Base-by-base conservation (phyloP, 176 grass and related monocot genomes). In the Metroxylon sagu region DNA sequence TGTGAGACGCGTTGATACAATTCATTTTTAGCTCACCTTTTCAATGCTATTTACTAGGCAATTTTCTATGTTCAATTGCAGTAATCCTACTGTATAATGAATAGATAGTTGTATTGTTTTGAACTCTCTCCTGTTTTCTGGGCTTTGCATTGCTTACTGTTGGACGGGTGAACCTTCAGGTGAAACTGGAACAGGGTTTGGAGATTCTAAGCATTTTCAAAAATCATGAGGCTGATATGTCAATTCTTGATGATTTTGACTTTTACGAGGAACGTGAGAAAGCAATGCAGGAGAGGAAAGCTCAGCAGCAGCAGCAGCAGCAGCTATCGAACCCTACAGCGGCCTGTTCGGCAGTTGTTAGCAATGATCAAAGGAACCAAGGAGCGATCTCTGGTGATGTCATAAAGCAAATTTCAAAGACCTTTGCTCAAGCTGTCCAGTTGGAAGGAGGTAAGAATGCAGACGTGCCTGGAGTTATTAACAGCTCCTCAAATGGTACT, bases 261-360 rank as follows among this genome's bases (percentile, higher is more conserved):
- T 97, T 91, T 62, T 97, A 97, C 55, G 93, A 92, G 76, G 77
- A 85, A 53, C 75, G 87, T 14, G 83, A 97, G 84, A 92, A 91
- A 76, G 81, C 82, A 57, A 83, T 97, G 87, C 85, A 85, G 57
- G 87, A 97, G 70, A 97, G 85, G 56, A 81, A 81, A 69, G 69
- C 71, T 5, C 83, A 91, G 73, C 86, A 79, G 21, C 81, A 76
- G 67, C 69, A 78, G 25, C 69, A 88, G 53, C 35, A 5, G 35
- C 35, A 43, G 35, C 35, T 43, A 12, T 29, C 26, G 14, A 60
- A 26, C 25, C 16, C 57, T 29, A 27, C 14, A 60, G 58, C 12
- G 30, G 5, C 58, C 28, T 4, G 15, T 29, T 15, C 58, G 35
- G 28, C 12, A 60, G 58, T 35, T 28, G 48, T 54, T 31, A 75